These are phyloP conservation scores for Sphaerostilbella broomeana DNA, from an alignment of 2,329 filamentous ascomycete genomes.

Conservation along the genomic window DNA sequence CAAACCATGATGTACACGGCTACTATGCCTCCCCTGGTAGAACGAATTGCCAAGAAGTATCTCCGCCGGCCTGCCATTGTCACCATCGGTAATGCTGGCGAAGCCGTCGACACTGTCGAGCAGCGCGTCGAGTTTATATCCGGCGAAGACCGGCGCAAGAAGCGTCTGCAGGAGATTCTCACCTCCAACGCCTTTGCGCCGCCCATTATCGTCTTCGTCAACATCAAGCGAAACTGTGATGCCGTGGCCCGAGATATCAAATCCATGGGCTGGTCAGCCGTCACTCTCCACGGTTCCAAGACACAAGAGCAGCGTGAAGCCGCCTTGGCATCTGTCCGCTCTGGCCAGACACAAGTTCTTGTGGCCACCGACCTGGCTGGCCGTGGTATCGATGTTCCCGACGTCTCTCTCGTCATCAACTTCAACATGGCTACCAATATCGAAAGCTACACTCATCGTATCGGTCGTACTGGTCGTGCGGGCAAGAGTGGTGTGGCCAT, in stretches of 20 bases:
- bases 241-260: constrained; percentile 91
- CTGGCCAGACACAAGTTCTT: constrained; percentile 74
- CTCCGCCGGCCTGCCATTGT: constrained; percentile 87
- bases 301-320: constrained; percentile 97
- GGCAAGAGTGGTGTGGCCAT: constrained; percentile 95
- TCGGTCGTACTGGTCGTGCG: constrained; percentile 93
- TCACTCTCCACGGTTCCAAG: constrained; percentile 91
- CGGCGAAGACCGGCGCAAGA: constrained; percentile 94
- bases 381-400: constrained; percentile 93
- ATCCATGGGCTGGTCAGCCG: constrained; percentile 80
- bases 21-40: constrained; percentile 88
- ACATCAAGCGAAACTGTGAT: constrained; percentile 98
- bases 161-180: constrained; percentile 87
- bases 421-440: constrained; percentile 97
- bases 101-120: constrained; percentile 96
- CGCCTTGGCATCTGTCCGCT: constrained; percentile 76
- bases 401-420: constrained; percentile 91
- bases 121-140: constrained; percentile 88
- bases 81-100: constrained; percentile 87
- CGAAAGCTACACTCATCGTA: constrained; percentile 92
- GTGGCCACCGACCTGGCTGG: constrained; percentile 95
- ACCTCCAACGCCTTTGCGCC: constrained; percentile 70
- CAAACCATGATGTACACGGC: constrained; percentile 99
- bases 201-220: constrained; percentile 98
- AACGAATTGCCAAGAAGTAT: constrained; percentile 96